phyloP scores from a whole-genome alignment of 768 basidiomycete species.

The Mycena floridula region DNA sequence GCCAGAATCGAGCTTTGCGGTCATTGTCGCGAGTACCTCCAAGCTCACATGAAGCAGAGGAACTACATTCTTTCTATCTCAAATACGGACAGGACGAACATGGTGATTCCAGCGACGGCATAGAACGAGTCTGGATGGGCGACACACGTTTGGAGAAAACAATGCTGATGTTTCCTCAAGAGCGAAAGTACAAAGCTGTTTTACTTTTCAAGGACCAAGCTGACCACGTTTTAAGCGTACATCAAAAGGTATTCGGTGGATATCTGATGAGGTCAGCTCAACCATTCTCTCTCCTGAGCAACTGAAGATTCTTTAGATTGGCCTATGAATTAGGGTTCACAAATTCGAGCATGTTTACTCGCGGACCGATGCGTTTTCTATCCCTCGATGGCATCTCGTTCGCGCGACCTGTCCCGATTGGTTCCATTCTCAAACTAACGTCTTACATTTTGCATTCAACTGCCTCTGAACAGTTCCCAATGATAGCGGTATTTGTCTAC shows the following conservation, averaged over 20 bases:
- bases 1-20: slow-evolving; percentile 44
- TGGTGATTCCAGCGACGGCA: slow-evolving; percentile 12
- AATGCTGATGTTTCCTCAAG: slow-evolving; percentile 82
- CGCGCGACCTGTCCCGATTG: slow-evolving; percentile 75
- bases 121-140: slow-evolving; percentile 65
- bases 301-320: slow-evolving; percentile 26
- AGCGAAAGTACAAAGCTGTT: slow-evolving; percentile 55
- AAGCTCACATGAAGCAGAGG: slow-evolving; percentile 57
- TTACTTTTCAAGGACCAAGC: neutral
- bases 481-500: slow-evolving; percentile 47
- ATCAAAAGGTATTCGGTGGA: slow-evolving; percentile 82
- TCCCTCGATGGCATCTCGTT: slow-evolving; percentile 80
- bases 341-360: slow-evolving; percentile 64
- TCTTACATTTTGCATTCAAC: slow-evolving; percentile 64
- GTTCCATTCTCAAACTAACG: slow-evolving; percentile 69
- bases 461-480: slow-evolving; percentile 40
- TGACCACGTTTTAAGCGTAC: slow-evolving; percentile 40
- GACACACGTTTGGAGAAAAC: slow-evolving; percentile 65
- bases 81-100: slow-evolving; percentile 40
- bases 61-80: slow-evolving; percentile 66
- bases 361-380: slow-evolving; percentile 61
- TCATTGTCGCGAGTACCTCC: slow-evolving; percentile 74
- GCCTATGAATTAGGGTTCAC: slow-evolving; percentile 79
- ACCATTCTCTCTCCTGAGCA: neutral
- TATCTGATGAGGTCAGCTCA: slow-evolving; percentile 33